Base-by-base conservation (phyloP, 345 rosid species). In the Brassica nigra region DNA sequence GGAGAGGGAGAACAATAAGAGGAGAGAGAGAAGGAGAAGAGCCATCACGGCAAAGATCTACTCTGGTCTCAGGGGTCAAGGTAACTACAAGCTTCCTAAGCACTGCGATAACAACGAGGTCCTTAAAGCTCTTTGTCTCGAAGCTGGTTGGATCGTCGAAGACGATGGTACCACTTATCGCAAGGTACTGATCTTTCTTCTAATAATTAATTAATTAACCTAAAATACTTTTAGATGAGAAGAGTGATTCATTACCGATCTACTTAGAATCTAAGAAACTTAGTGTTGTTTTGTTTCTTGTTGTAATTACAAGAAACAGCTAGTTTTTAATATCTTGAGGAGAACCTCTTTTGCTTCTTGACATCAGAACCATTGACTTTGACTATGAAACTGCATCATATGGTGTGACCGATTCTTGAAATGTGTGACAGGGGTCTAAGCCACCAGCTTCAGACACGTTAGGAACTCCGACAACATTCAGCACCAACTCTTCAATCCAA, bases 101-200 rank as follows among this genome's bases (percentile, higher is more conserved):
- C 97, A 95, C 83, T 95, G 99, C 44, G 99, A 95, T 84, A 95
- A 95, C 82, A 95, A 95, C 80, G 99, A 95, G 76, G 99, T 95
- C 42, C 84, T 94, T 74, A 94, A 94, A 68, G 98, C 98, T 74
- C 93, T 94, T 29, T 94, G 98, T 37, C 59, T 82, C 5, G 96
- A 94, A 76, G 97, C 98, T 66, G 98, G 98, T 57, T 94, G 98
- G 98, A 67, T 92, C 42, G 98, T 94, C 6, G 94, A 94, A 80
- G 96, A 92, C 12, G 98, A 94, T 33, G 98, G 98, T 5, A 90
- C 96, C 68, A 94, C 98, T 36, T 94, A 92, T 52, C 96, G 98
- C 75, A 89, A 90, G 98, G 98, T 93, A 30, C 31, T 3, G 16
- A 33, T n/a, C 65, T 8, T 31, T 42, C 57, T 7, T 47, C 57